phyloP scores from a whole-genome alignment of 2,329 filamentous ascomycete species.

The Mycosphaerella sp. region DNA sequence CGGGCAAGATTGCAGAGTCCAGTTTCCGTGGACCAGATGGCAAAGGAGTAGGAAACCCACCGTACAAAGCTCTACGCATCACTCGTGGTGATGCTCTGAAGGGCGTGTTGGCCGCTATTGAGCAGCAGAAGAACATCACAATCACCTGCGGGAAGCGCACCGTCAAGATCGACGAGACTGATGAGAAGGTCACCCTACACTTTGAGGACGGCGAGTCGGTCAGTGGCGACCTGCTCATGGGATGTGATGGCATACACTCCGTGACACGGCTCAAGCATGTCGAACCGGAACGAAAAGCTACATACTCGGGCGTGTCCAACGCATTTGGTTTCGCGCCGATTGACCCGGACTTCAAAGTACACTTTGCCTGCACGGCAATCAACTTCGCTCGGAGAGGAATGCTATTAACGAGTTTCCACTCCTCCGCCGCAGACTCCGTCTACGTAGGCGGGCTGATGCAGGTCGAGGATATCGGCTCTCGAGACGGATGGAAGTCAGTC shows the following conservation, averaged over 20 bases:
- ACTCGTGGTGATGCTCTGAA: slow-evolving; percentile 42
- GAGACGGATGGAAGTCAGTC: slow-evolving; percentile 43
- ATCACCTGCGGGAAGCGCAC: slow-evolving; percentile 42
- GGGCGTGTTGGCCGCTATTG: slow-evolving; percentile 39
- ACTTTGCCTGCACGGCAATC: slow-evolving; percentile 41
- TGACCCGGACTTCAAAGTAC: slow-evolving; percentile 33
- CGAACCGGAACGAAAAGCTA: slow-evolving; percentile 39
- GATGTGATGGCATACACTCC: slow-evolving; percentile 37
- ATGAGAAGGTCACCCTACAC: slow-evolving; percentile 32
- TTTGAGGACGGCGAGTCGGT: slow-evolving; percentile 35
- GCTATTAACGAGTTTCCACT: slow-evolving; percentile 41
- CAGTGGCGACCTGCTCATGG: slow-evolving; percentile 34
- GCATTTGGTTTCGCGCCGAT: slow-evolving; percentile 43
- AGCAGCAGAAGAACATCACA: slow-evolving; percentile 38
- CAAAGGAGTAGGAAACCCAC: slow-evolving; percentile 40
- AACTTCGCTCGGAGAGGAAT: slow-evolving; percentile 43
- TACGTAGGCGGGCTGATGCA: slow-evolving; percentile 45
- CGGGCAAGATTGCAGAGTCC: slow-evolving; percentile 40
- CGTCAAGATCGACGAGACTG: slow-evolving; percentile 36
- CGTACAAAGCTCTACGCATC: slow-evolving; percentile 42
- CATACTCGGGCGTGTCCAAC: slow-evolving; percentile 43
- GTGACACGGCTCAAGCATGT: slow-evolving; percentile 41
- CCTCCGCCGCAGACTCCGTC: slow-evolving; percentile 33
- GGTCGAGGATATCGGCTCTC: slow-evolving; percentile 38
- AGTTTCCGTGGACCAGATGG: slow-evolving; percentile 40